A percentile compares a stretch with the other conserved stretches of the same genome.
Evolutionary conservation across 2,329 filamentous ascomycete genomes (phyloP).

Genomic region (Biscogniauxia sp.): DNA sequence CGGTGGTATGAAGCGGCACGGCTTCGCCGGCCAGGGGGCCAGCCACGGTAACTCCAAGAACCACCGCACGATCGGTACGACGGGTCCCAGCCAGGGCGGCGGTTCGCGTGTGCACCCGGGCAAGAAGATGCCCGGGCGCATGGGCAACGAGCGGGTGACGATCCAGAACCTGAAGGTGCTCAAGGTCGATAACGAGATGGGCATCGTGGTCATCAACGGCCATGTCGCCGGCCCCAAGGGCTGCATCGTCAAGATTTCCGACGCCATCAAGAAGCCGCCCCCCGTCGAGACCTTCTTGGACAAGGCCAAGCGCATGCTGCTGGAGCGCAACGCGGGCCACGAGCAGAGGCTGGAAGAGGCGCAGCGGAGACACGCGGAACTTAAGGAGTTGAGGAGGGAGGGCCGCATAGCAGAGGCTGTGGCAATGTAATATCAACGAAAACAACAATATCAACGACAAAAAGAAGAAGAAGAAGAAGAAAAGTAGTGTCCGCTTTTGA

Average conservation of each 20-base stretch:
- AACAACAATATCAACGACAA: neutral
- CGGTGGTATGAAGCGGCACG: constrained; percentile 96
- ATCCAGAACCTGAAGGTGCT: constrained; percentile 89
- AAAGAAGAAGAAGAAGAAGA: too few relatives aligned
- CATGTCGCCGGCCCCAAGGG: constrained; percentile 86
- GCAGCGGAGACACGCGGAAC: constrained; percentile 48
- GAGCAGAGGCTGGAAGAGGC: constrained; percentile 48
- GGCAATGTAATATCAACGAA: constrained; percentile 13
- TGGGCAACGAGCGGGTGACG: constrained; percentile 87
- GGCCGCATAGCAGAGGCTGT: constrained; percentile 38
- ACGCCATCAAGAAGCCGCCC: constrained; percentile 80
- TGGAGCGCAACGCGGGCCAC: constrained; percentile 47
- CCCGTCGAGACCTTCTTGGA: constrained; percentile 49
- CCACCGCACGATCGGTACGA: constrained; percentile 87
- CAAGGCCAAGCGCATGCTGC: constrained; percentile 41
- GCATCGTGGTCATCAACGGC: constrained; percentile 84
- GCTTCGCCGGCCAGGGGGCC: constrained; percentile 83
- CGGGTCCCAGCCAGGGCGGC: constrained; percentile 84
- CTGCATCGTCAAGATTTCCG: constrained; percentile 78
- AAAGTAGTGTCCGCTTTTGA: neutral
- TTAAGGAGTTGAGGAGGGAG: constrained; percentile 50
- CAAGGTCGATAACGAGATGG: constrained; percentile 82
- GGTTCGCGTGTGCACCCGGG: constrained; percentile 91
- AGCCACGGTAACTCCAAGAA: constrained; percentile 95
- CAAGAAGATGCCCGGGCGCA: constrained; percentile 96